A percentile compares a stretch with the other conserved stretches of the same genome.
Conservation (phyloP, 495 filamentous ascomycete species). For the Evansstolkia leycettana region DNA sequence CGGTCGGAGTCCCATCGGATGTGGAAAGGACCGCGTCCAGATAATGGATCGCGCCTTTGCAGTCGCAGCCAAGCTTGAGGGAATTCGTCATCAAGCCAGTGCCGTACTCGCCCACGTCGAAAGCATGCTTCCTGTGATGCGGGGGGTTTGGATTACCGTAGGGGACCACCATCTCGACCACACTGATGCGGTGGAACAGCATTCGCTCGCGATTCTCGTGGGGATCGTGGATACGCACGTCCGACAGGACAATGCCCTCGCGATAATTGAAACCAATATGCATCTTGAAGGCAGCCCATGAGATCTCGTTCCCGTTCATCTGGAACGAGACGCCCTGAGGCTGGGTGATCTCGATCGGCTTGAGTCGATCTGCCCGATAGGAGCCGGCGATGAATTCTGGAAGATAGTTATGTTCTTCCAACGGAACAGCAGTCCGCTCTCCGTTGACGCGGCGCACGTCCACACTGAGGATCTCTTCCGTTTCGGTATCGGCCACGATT, state of each 20-base stretch:
- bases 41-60: slow-evolving; percentile 67
- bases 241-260: slow-evolving; percentile 58
- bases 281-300: slow-evolving; percentile 29
- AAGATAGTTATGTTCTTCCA: slow-evolving; percentile 41
- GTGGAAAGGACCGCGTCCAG: slow-evolving; percentile 44
- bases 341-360: slow-evolving; percentile 28
- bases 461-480: slow-evolving; percentile 85
- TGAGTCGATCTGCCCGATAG: slow-evolving; percentile 24
- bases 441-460: slow-evolving; percentile 74
- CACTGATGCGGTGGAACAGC: slow-evolving; percentile 56
- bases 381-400: slow-evolving; percentile 26
- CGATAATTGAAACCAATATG: slow-evolving; percentile 60
- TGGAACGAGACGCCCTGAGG: slow-evolving; percentile 29
- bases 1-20: slow-evolving; percentile 42
- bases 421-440: slow-evolving; percentile 43
- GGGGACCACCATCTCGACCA: slow-evolving; percentile 71
- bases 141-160: slow-evolving; percentile 63
- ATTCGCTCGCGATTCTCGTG: slow-evolving; percentile 46
- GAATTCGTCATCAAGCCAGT: slow-evolving; percentile 67
- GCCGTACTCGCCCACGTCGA: slow-evolving; percentile 68
- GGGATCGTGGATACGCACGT: slow-evolving; percentile 33
- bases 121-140: slow-evolving; percentile 66
- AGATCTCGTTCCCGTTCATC: slow-evolving; percentile 24
- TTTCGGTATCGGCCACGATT: slow-evolving; percentile 52
- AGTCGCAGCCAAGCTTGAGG: slow-evolving; percentile 56